Conservation (phyloP, 2,329 filamentous ascomycete genomes). For the Cercospora zeina region DNA sequence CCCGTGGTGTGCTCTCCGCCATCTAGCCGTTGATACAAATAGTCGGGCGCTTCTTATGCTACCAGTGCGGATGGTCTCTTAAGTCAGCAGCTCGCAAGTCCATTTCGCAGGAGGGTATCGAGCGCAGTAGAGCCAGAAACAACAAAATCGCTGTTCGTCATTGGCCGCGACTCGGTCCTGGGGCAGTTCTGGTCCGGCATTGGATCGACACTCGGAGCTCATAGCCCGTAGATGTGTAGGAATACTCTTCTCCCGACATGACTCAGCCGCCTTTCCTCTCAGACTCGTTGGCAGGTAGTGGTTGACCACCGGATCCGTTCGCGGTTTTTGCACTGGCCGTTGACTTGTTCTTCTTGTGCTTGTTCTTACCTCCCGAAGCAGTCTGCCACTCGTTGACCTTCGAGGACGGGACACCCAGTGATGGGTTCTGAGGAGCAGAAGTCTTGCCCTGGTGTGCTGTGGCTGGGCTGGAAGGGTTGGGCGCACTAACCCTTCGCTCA, state of each 20-base stretch:
- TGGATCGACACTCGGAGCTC: not conserved
- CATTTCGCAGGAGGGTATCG: not conserved
- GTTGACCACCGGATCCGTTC: slow-evolving; percentile 40
- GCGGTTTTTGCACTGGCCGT: slow-evolving; percentile 20
- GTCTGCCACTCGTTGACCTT: slow-evolving; percentile 35
- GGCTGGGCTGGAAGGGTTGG: slow-evolving; percentile 20
- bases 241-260: not conserved
- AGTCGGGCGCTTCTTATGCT: not conserved
- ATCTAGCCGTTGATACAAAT: not conserved
- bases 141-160: not conserved
- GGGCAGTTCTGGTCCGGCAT: not conserved
- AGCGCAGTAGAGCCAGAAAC: not conserved
- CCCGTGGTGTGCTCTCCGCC: not conserved
- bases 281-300: slow-evolving; percentile 46
- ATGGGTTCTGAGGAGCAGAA: slow-evolving; percentile 3
- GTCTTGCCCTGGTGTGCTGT: slow-evolving; percentile 8
- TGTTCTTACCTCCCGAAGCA: slow-evolving; percentile 32
- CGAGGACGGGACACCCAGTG: slow-evolving; percentile 5
- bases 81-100: not conserved
- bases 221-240: not conserved
- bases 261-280: slow-evolving; percentile 49
- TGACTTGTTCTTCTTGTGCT: slow-evolving; percentile 42
- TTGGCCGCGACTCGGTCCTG: not conserved
- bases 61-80: not conserved
- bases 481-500: slow-evolving; percentile 34